Conservation (phyloP, 2,329 filamentous ascomycete genomes). For the Cladosporium austrohemisphaericum region DNA sequence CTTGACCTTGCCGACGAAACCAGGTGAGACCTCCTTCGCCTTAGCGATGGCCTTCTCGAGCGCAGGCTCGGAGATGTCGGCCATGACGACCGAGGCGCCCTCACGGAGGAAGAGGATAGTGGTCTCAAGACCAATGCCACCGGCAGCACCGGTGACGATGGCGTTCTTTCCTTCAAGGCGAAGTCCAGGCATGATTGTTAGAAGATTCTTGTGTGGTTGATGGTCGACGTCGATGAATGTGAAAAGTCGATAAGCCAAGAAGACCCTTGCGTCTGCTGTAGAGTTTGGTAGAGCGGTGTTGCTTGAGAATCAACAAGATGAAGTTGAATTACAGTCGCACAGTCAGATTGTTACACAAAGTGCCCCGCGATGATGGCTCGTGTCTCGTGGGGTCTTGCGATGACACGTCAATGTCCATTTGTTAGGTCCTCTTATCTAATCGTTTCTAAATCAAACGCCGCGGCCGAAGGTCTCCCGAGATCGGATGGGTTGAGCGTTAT, state of each 20-base stretch:
- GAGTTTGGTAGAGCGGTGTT: background rate
- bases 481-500: conserved; percentile 3
- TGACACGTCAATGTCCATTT: conserved; percentile 9
- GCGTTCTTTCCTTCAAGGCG: conserved; percentile 64
- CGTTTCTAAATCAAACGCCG: background rate
- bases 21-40: conserved; percentile 63
- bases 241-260: conserved; percentile 2
- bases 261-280: background rate
- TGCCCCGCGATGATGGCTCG: conserved; percentile 11
- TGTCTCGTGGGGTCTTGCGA: conserved; percentile 10
- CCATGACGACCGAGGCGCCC: conserved; percentile 79
- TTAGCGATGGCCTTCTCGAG: conserved; percentile 74
- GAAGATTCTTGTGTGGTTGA: background rate
- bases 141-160: conserved; percentile 79
- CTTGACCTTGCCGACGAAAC: conserved; percentile 57
- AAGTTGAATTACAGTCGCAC: background rate
- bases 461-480: conserved; percentile 5
- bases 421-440: conserved; percentile 13
- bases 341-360: conserved; percentile 4
- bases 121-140: conserved; percentile 90
- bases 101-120: conserved; percentile 84
- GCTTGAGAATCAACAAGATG: background rate
- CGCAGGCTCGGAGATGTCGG: conserved; percentile 75
- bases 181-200: conserved; percentile 11
- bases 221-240: background rate